Base-by-base conservation (phyloP, 768 basidiomycete species). In the Suillus tomentosus region DNA sequence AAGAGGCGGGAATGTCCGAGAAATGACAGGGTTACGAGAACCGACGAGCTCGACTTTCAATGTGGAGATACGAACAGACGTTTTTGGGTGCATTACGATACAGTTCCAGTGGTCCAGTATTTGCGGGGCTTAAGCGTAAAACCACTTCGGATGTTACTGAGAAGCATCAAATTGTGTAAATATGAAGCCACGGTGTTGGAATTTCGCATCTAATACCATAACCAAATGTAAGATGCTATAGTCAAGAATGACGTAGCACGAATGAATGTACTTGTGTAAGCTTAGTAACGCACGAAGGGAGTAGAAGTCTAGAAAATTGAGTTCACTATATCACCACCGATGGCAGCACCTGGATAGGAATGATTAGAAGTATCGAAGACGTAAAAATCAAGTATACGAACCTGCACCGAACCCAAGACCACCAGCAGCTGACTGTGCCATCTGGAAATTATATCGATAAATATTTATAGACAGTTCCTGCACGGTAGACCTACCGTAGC, bases 381-480 rank as follows among this genome's bases (percentile, higher is more conserved):
- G n/a, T 24, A 14, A 15, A 58, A 13, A 10, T n/a, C 5, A 2
- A n/a, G 0, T 0, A 0, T 2, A 71, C 79, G 68, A 24, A 77
- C 80, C 79, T 60, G 79, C 81, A 22, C 83, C 83, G 59, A 84
- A 84, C 1, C 84, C 84, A 3, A 78, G 74, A 42, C 84, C 85
- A 19, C 82, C 74, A 1, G 73, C 77, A 2, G 77, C 77, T 3
- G 77, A 71, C 36, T 71, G 66, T 5, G 70, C 76, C 71, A 77
- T 73, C 76, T 77, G 17, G 56, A 22, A 37, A 51, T 53, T 24
- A 2, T 43, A 17, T n/a, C 42, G 8, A 6, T 37, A 24, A 22
- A 2, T 54, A 11, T 43, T 47, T 27, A 53, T 70, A 19, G 19
- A 36, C 2, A 15, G 14, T 19, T 22, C 15, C 22, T 27, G 31